Base-by-base conservation (phyloP, 2,329 filamentous ascomycete species). In the Hymenoscyphus albidus region DNA sequence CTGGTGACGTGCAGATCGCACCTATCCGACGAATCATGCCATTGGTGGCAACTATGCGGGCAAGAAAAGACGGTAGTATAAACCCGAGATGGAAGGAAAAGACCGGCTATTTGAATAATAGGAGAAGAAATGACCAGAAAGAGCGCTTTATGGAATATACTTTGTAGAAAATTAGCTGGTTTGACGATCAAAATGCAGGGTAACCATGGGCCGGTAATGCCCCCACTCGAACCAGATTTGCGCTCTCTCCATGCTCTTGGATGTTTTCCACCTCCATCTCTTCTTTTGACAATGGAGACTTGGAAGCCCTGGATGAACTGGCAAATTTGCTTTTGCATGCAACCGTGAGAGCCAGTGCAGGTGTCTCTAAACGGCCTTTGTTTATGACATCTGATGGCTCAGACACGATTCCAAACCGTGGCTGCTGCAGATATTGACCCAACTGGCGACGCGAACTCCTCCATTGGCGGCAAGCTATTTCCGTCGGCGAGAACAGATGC, bases 381-480 rank as follows among this genome's bases (percentile, higher is more conserved):
- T 62, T 62, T 38, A 62, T 62, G 60, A 51, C 60, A 62, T 62
- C 60, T 57, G 60, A 62, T 48, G 44, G 44, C 44, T 18, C 13
- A 22, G 44, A 48, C 10, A 22, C 10, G 18, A 18, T 18, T 18
- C 6, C 42, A 62, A 60, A 60, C 18, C 58, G 14, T 22, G 40
- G 18, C 5, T 5, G 18, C 58, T 22, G 31, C 58, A n/a, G 40
- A 27, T 31, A 12, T 22, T 48, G 16, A 10, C 31, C 18, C 58
- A 42, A 5, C 16, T 44, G n/a, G 10, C 35, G 32, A 32, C 32
- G 10, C 61, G 6, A 10, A 9, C 18, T 44, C n/a, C 12, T 38
- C 38, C 14, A 62, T 62, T 57, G 61, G 61, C n/a, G 31, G 38
- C 42, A 22, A 27, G 16, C 18, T 9, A 27, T 7, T 16, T 54